Percentiles rank a stretch among this genome's conserved stretches.
Evolutionary conservation across 1,139 yeast genomes (phyloP).

Genomic region (Candida mesenterica): DNA sequence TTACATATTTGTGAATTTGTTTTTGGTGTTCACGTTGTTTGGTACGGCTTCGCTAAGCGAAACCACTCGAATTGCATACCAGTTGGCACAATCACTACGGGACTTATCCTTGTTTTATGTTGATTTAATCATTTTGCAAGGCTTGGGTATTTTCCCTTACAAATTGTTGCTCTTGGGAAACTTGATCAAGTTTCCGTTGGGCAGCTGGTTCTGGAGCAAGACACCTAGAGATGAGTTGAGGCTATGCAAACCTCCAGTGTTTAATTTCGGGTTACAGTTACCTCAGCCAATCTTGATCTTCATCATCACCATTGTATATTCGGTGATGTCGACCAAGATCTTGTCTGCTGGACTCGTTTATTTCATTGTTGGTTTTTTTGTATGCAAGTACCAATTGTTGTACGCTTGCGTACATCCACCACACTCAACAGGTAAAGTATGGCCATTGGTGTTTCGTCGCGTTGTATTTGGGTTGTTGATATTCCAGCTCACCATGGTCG

Average conservation of each 20-base stretch:
- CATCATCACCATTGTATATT: constrained; percentile 72
- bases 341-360: constrained; percentile 71
- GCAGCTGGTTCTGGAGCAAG: constrained; percentile 18
- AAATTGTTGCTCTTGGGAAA: constrained; percentile 55
- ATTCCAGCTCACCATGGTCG: constrained; percentile 90
- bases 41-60: constrained; percentile 79
- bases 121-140: constrained; percentile 71
- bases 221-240: constrained; percentile 71
- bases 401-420: constrained; percentile 84
- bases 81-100: constrained; percentile 67
- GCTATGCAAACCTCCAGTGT: constrained; percentile 71
- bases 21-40: constrained; percentile 74
- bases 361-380: constrained; percentile 71
- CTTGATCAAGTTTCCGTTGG: constrained; percentile 24
- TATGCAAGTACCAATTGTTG: constrained; percentile 76
- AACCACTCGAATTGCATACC: constrained; percentile 71
- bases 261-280: constrained; percentile 76
- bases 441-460: constrained; percentile 80
- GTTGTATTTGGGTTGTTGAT: constrained; percentile 66
- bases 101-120: constrained; percentile 71
- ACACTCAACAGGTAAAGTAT: constrained; percentile 84
- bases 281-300: constrained; percentile 80
- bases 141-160: constrained; percentile 76
- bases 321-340: constrained; percentile 75
- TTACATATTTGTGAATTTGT: constrained; percentile 73